Evolutionary conservation across 2,329 filamentous ascomycete genomes (phyloP).

Genomic region (Calonectria montana): DNA sequence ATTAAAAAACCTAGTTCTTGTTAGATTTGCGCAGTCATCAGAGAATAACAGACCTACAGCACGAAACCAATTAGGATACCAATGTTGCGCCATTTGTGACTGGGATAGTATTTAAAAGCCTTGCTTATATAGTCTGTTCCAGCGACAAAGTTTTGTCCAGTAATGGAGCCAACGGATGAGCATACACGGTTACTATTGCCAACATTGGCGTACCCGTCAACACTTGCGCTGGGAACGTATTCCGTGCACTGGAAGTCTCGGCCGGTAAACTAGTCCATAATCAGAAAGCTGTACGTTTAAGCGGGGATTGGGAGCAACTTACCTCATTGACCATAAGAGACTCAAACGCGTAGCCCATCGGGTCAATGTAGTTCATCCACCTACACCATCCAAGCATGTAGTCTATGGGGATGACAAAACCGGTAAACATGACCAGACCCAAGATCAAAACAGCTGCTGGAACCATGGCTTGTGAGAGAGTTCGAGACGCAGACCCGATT

Average conservation of each 20-base stretch:
- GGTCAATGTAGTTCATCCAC: slow-evolving; percentile 86
- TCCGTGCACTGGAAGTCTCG: slow-evolving; percentile 67
- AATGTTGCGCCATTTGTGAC: slow-evolving; percentile 76
- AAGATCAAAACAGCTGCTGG: slow-evolving; percentile 42
- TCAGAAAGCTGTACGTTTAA: not conserved
- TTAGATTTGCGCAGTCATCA: not conserved
- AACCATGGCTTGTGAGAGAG: slow-evolving; percentile 41
- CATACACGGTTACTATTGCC: slow-evolving; percentile 53
- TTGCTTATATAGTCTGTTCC: slow-evolving; percentile 60
- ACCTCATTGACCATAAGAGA: slow-evolving; percentile 81
- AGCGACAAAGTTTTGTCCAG: slow-evolving; percentile 57
- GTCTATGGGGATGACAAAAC: slow-evolving; percentile 71
- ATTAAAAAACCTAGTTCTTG: slow-evolving; percentile 58
- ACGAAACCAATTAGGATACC: slow-evolving; percentile 75
- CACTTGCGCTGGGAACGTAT: slow-evolving; percentile 54
- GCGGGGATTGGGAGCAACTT: not conserved
- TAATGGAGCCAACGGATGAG: slow-evolving; percentile 56
- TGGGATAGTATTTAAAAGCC: slow-evolving; percentile 63
- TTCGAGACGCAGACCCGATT: slow-evolving; percentile 40
- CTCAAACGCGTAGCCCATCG: slow-evolving; percentile 84
- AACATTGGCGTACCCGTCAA: slow-evolving; percentile 40
- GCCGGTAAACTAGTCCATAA: slow-evolving; percentile 63
- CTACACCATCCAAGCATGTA: slow-evolving; percentile 85
- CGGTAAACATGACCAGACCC: slow-evolving; percentile 73
- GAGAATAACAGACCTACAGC: not conserved